Evolutionary conservation across 2,329 filamentous ascomycete genomes (phyloP), one percentile per base, ranked within the genome.

Genomic region (Fusarium mexicanum): DNA sequence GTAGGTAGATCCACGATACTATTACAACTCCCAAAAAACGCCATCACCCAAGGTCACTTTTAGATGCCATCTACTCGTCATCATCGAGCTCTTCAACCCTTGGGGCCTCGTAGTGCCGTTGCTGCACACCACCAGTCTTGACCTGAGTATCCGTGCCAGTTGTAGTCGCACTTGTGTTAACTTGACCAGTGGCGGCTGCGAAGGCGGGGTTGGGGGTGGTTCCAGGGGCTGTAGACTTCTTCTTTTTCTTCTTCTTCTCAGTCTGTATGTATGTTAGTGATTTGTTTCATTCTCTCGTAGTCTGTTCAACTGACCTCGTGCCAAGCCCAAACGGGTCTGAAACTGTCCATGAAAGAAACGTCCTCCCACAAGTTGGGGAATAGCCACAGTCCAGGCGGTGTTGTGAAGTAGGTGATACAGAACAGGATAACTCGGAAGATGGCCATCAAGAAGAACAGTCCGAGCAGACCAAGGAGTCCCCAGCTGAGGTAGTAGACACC

Each of bases 281-380:
- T 35, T 35, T 31, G 26, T 16, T 20, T 18, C 16, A 44, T 31
- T 20, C 16, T 20, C 38, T 16, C 51, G 20, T 31, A 65, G 9
- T 8, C 14, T 17, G 20, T 33, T 64, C 9, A 55, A 83, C 89
- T 83, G 81, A 97, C 94, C 90, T 98, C 95, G 83, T 99, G 96
- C 96, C 96, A 99, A 69, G 94, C 96, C 96, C 96, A 99, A 11
- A 98, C 85, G 26, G 96, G 96, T 80, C 92, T 92, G 89, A 99
- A 99, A 79, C 94, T 97, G 82, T 99, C 96, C 83, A 99, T 93
- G 85, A 99, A 98, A 13, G 96, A 97, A 35, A 99, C 96, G 81
- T 99, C 96, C 83, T 99, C 96, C 86, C 98, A 99, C 26, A 99
- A 86, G 81, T 99, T 99, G 55, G 96, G 96, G 85, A 96, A 99